Evolutionary conservation across 768 basidiomycete genomes (phyloP), one percentile per base, ranked within the genome.

Genomic region (Tricholoma furcatifolium): DNA sequence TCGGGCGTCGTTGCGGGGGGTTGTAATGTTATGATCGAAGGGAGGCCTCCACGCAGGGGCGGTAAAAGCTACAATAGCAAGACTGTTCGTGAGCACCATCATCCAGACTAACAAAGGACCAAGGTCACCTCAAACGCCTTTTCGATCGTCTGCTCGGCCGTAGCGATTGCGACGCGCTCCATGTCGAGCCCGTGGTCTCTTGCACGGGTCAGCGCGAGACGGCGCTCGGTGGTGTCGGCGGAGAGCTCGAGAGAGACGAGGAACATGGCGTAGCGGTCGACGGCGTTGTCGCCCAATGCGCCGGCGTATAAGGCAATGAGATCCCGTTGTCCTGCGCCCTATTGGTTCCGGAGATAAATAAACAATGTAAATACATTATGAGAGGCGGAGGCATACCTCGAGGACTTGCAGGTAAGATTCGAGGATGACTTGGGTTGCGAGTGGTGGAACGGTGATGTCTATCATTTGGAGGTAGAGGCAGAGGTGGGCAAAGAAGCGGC

Each of bases 281-380:
- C 85, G 2, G 93, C 93, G 57, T 93, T 92, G 62, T 92, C 87
- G 6, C 93, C 91, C 18, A 98, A 72, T 24, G 91, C 91, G 12
- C 91, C 84, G 6, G 93, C 93, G 66, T 99, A 98, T 76, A 97
- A 83, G 0, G 96, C 94, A 11, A 98, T 93, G 15, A 98, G 78
- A 38, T 88, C 83, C 31, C 91, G 80, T 68, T 94, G 78, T 15
- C 88, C 90, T 15, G 90, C 87, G 38, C 76, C 74, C 85, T 89
- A 58, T 10, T 7, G 18, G 17, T 6, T 6, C 11, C 39, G 39
- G 21, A 1, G 27, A 47, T 21, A 34, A 38, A 40, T n/a, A 47
- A 48, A 44, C 24, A 43, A 10, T 20, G 15, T 23, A n/a, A 31
- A 43, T 32, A 46, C 9, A 31, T 32, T n/a, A n/a, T n/a, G n/a